Evolutionary conservation across 495 filamentous ascomycete species (phyloP), one percentile per base, ranked within the genome.

Genomic region (Penicillium goetzii): DNA sequence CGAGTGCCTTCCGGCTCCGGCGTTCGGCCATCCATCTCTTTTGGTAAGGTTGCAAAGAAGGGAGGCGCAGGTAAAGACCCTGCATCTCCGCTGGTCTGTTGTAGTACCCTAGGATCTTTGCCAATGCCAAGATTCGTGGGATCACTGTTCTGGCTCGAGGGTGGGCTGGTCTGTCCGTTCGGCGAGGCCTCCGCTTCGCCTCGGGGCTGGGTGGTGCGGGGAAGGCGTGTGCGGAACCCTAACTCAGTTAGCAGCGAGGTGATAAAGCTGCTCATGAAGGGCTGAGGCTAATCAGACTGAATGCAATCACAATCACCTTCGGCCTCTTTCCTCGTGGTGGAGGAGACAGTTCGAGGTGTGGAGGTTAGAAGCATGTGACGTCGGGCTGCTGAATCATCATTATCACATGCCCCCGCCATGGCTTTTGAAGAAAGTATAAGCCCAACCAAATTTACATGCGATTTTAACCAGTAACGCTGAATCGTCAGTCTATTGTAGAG

Each of bases 241-340:
- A 90, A 87, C 65, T 90, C 90, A 70, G 91, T 88, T 63, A 93
- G 75, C 67, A 92, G 88, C 33, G 91, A 89, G 47, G 84, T 83
- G 60, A 94, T 84, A 60, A 91, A 82, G 72, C 83, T 86, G 78
- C 83, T 87, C 91, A 93, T 95, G 80, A 65, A 77, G 68, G 66
- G 66, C 63, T 57, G 32, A 36, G 59, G 40, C 9, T 34, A 36
- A 58, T 63, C 51, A 68, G 68, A 73, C 69, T 50, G 58, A 56
- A 61, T 61, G 49, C 60, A 61, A 55, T 60, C 41, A 61, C 23
- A 61, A 55, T 60, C 41, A 63, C 23, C 47, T 50, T 51, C 49
- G 11, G 40, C 34, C 43, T 40, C 32, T 40, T 43, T 43, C 47
- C 21, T 21, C 6, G 32, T 36, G 60, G 58, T 41, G 36, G 28